phyloP scores from a whole-genome alignment of 495 filamentous ascomycete species.

The Trichoderma asperelloides region DNA sequence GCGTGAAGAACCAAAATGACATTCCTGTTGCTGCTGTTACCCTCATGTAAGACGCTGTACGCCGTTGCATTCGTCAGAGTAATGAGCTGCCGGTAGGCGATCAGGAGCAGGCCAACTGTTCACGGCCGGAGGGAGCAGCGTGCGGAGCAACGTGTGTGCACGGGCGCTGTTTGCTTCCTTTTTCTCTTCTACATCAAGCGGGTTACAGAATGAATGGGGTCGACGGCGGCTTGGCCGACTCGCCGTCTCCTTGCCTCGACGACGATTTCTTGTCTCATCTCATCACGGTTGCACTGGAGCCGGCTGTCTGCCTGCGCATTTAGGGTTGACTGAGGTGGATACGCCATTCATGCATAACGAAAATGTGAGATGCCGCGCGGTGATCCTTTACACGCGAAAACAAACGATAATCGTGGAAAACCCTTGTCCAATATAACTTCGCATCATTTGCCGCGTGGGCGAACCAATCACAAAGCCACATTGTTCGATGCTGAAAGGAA shows the following conservation, averaged over 20 bases:
- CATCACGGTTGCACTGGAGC: not conserved
- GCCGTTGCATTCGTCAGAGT: not conserved
- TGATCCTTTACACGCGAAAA: not conserved
- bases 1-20: not conserved
- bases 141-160: not conserved
- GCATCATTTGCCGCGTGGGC: not conserved
- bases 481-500: not conserved
- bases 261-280: not conserved
- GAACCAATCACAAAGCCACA: not conserved
- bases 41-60: not conserved
- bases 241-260: not conserved
- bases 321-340: not conserved
- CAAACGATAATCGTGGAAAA: not conserved
- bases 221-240: not conserved
- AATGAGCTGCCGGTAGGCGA: conserved; percentile 1
- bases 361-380: conserved; percentile 1
- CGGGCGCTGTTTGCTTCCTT: conserved; percentile 1
- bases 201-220: not conserved
- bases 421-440: not conserved
- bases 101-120: not conserved
- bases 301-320: not conserved
- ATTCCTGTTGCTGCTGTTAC: not conserved
- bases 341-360: conserved; percentile 1
- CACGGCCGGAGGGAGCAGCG: not conserved
- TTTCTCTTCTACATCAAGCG: not conserved